Evolutionary conservation across 1,284 basidiomycete genomes (phyloP).

Genomic region (Sanghuangporus baumii): DNA sequence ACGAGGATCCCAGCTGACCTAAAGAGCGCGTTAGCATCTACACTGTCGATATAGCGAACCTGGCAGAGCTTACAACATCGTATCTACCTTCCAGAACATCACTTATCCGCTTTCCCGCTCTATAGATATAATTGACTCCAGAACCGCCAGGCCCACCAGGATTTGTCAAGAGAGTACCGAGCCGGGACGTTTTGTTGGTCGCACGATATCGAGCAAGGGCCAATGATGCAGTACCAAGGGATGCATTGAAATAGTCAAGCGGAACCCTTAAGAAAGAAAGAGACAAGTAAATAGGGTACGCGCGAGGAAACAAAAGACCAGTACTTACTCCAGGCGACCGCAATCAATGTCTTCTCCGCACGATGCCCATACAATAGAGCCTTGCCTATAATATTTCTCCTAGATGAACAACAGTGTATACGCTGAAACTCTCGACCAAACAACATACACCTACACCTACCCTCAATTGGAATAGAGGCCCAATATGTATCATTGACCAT

Average conservation of each 20-base stretch:
- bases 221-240: conserved; percentile 18
- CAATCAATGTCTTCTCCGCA: conserved; percentile 19
- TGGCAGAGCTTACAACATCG: conserved; percentile 17
- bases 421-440: not conserved
- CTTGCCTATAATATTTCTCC: conserved; percentile 6
- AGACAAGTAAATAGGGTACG: not conserved
- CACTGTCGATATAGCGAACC: not conserved
- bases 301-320: not conserved
- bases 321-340: conserved; percentile 15
- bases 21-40: not conserved
- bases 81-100: conserved; percentile 24
- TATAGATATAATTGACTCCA: conserved; percentile 24
- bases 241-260: conserved; percentile 20
- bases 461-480: not conserved
- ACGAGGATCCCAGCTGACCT: conserved; percentile 27
- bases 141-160: conserved; percentile 22
- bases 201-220: conserved; percentile 20
- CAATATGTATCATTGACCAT: not conserved
- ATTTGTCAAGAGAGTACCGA: conserved; percentile 20
- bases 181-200: conserved; percentile 18
- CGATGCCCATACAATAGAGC: conserved; percentile 8
- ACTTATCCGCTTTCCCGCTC: conserved; percentile 22
- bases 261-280: conserved; percentile 17
- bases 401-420: not conserved
- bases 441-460: too few relatives aligned